Base-by-base conservation (phyloP, 2,329 filamentous ascomycete species). In the Botrytis fabae region DNA sequence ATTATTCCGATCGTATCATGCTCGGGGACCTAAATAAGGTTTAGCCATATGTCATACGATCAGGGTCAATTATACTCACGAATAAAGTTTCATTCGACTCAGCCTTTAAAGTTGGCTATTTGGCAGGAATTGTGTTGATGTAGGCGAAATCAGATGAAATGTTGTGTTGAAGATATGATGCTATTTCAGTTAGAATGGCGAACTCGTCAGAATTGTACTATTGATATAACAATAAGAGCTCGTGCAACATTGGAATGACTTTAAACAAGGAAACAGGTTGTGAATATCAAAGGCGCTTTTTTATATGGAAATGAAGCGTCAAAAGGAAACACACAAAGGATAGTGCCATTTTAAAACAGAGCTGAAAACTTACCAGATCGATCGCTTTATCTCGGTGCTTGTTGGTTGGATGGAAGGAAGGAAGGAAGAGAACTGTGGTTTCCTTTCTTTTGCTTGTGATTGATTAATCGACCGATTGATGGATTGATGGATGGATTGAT, bases 1-100 rank as follows among this genome's bases (percentile, higher is more conserved):
- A 44, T 73, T 71, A 73, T 64, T 57, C 54, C 62, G 75, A 71
- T 71, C 14, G 75, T 74, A 73, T 76, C 76, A 78, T 79, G 74
- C 68, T 76, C 64, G 57, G 46, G 25, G 32, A 32, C 35, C 54
- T 62, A 48, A 40, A 40, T 54, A n/a, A 40, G n/a, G 16, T 28
- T 66, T 16, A 66, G 10, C 38, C 25, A 38, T 8, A 46, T 40
- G 48, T 2, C 46, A 42, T 28, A 22, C 38, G 16, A 40, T 22
- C 8, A 28, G n/a, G 25, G 10, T 32, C 35, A 28, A 22, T 54
- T 20, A 28, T 42, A 54, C 46, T n/a, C 16, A 68, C 64, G 4
- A 28, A 54, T 40, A 48, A 54, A 20, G 46, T 54, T 68, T 68
- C 46, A 54, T 54, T 32, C 46, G 28, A 68, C 25, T 48, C 38